Conservation (phyloP, 2,329 filamentous ascomycete genomes). For the Colletotrichum cereale region DNA sequence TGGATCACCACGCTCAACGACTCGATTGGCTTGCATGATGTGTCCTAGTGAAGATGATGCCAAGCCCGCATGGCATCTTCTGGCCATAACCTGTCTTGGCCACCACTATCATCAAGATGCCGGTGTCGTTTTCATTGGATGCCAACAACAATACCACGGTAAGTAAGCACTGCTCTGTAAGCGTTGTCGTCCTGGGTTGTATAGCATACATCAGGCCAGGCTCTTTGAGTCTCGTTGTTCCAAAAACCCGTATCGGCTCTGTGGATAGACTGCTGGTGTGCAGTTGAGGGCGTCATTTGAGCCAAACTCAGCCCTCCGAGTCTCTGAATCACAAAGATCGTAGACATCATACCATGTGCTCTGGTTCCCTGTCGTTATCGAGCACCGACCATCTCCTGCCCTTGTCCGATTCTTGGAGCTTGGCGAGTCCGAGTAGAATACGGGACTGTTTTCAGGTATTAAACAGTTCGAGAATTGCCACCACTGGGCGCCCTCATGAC, state of each 20-base stretch:
- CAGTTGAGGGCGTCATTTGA: too few relatives aligned
- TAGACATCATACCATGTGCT: not conserved
- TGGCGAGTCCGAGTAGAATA: not conserved
- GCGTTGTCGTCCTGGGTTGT: not conserved
- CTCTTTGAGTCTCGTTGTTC: not conserved
- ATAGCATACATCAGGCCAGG: not conserved
- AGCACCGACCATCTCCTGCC: not conserved
- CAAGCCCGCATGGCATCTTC: not conserved
- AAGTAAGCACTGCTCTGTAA: not conserved
- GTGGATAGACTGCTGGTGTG: not conserved
- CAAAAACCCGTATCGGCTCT: not conserved
- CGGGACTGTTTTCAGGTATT: not conserved
- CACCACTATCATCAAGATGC: not conserved
- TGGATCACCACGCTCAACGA: conserved; percentile 30
- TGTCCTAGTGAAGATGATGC: not conserved
- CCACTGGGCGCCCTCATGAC: not conserved
- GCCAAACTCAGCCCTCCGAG: too few relatives aligned
- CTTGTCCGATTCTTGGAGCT: not conserved
- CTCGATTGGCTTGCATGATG: not conserved
- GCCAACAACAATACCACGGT: too few relatives aligned
- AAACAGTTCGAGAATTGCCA: not conserved
- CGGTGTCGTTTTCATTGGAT: not conserved
- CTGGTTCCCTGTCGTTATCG: not conserved
- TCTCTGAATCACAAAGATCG: not conserved
- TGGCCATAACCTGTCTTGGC: not conserved